Percentiles rank a stretch among this genome's conserved stretches.
Evolutionary conservation across 2,329 filamentous ascomycete genomes (phyloP).

Genomic region (Aureobasidium mangrovei): DNA sequence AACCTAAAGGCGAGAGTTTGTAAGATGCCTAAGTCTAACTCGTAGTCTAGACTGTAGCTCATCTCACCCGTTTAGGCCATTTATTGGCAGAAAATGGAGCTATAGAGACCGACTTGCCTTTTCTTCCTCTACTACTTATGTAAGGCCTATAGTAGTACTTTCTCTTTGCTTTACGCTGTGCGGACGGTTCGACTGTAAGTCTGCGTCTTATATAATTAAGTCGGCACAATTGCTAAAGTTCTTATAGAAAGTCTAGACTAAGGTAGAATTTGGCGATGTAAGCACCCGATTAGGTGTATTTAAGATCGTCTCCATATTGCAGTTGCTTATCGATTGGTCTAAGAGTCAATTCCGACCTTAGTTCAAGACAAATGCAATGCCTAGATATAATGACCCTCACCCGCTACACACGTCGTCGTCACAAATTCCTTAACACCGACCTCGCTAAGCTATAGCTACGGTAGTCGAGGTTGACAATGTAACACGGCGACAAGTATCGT

Average conservation of each 20-base stretch:
- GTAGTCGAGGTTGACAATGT: no score
- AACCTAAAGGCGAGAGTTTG: background rate
- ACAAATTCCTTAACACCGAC: background rate
- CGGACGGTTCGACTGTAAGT: background rate
- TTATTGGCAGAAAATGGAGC: background rate
- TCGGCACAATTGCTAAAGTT: background rate
- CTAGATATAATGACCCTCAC: background rate
- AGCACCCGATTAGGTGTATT: background rate
- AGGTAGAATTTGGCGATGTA: background rate
- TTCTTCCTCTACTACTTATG: background rate
- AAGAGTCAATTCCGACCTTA: background rate
- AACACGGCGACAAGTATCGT: no score
- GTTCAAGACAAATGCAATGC: background rate
- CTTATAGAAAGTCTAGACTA: background rate
- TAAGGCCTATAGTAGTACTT: background rate
- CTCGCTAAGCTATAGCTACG: background rate
- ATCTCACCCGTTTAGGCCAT: background rate
- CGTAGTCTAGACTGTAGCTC: background rate
- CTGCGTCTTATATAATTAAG: background rate
- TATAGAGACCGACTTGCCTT: background rate
- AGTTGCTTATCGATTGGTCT: conserved; percentile 1
- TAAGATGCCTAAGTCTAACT: background rate
- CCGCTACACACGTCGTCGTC: no score
- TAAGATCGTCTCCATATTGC: background rate
- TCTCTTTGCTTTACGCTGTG: background rate